phyloP scores from a whole-genome alignment of 192 early-diverging fungal species.

The Oehlia diaphana region DNA sequence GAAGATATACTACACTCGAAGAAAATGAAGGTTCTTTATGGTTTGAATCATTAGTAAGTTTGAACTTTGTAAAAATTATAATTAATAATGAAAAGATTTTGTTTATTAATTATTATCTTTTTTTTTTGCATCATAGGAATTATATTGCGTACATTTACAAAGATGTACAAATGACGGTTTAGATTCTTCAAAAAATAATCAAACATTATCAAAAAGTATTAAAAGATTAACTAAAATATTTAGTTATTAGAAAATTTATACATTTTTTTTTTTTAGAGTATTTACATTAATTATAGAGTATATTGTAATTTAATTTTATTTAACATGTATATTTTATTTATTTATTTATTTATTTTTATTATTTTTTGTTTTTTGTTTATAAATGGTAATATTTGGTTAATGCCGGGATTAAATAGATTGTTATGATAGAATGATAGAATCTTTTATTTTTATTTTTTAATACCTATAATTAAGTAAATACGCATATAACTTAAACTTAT shows the following conservation, averaged over 20 bases:
- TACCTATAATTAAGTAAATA: too few relatives aligned
- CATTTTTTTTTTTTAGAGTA: too few relatives aligned
- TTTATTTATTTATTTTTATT: too few relatives aligned
- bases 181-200: not conserved
- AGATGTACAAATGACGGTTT: not conserved
- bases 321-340: too few relatives aligned
- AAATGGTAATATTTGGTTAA: too few relatives aligned
- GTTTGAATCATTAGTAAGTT: not conserved
- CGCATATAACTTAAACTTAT: not conserved
- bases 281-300: not conserved
- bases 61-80: not conserved
- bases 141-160: not conserved
- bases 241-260: not conserved
- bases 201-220: not conserved
- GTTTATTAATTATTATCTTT: not conserved
- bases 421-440: not conserved
- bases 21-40: not conserved
- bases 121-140: not conserved
- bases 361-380: too few relatives aligned
- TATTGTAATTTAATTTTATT: not conserved
- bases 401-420: not conserved
- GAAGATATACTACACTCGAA: not conserved
- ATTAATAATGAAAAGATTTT: not conserved
- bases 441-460: not conserved
- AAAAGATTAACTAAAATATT: not conserved